These are phyloP conservation scores for Saitozyma podzolica DNA, from an alignment of 768 basidiomycete genomes.

Conservation along the genomic window DNA sequence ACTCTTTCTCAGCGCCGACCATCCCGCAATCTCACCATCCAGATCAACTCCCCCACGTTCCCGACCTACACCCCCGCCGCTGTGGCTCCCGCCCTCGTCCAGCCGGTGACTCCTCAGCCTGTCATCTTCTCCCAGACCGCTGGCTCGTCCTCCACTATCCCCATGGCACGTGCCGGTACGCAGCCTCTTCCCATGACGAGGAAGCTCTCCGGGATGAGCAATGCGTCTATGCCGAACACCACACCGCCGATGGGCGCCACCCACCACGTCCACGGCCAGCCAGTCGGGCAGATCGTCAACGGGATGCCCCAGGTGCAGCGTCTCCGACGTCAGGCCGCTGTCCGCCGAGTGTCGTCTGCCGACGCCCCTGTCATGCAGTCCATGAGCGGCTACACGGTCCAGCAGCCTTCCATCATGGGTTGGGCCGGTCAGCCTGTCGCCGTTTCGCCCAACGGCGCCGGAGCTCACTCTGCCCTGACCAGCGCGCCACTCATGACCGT, in stretches of 20 bases:
- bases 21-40: constrained; percentile 22
- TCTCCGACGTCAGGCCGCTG: constrained; percentile 19
- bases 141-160: constrained; percentile 25
- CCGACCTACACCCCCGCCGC: constrained; percentile 6
- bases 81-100: constrained; percentile 2
- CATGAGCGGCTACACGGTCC: background rate
- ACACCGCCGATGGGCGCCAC: background rate
- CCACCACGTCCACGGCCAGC: background rate
- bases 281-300: background rate
- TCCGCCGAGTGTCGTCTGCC: constrained; percentile 34
- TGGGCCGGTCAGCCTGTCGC: constrained; percentile 37
- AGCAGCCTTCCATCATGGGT: constrained; percentile 30
- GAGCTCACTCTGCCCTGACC: constrained; percentile 14
- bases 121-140: constrained; percentile 19
- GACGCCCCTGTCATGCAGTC: constrained; percentile 39
- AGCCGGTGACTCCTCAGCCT: constrained; percentile 3
- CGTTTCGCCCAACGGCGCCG: no score
- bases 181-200: constrained; percentile 36
- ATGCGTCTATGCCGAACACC: background rate
- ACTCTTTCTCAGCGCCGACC: constrained; percentile 3
- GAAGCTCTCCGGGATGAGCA: constrained; percentile 11
- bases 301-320: constrained; percentile 30
- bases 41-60: constrained; percentile 8
- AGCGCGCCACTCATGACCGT: constrained; percentile 34
- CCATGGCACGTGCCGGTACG: constrained; percentile 39